A percentile compares a stretch with the other conserved stretches of the same genome.
phyloP scores from a whole-genome alignment of 352 stramenopile genomes.

The Globisporangium emineosum region DNA sequence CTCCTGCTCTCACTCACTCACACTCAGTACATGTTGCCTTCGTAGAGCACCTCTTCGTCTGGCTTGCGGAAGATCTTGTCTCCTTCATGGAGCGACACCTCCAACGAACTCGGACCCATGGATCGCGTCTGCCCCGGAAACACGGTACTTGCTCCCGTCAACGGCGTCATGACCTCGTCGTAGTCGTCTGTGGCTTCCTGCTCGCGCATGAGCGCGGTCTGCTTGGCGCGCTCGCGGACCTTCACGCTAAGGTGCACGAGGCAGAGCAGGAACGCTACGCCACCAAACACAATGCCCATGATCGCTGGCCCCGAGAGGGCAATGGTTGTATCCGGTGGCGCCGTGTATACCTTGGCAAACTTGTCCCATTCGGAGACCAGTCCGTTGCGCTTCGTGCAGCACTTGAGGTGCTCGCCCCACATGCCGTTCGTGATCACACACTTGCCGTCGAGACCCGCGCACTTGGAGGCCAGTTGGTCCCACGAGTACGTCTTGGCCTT shows the following conservation, averaged over 20 bases:
- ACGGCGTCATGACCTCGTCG: slow-evolving; percentile 85
- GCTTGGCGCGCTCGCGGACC: slow-evolving; percentile 67
- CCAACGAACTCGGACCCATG: slow-evolving; percentile 55
- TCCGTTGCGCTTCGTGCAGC: slow-evolving; percentile 56
- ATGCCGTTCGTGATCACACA: slow-evolving; percentile 82
- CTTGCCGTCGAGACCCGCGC: slow-evolving; percentile 61
- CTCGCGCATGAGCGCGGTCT: slow-evolving; percentile 82
- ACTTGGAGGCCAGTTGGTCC: slow-evolving; percentile 78
- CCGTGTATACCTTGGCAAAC: slow-evolving; percentile 63
- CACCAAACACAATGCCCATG: slow-evolving; percentile 72
- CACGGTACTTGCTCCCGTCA: slow-evolving; percentile 26
- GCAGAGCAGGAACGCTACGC: slow-evolving; percentile 66
- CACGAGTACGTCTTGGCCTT: slow-evolving; percentile 78
- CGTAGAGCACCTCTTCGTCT: slow-evolving; percentile 76
- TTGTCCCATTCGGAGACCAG: slow-evolving; percentile 71
- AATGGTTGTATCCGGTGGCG: slow-evolving; percentile 37
- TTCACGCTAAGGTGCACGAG: slow-evolving; percentile 78
- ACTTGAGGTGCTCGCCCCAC: slow-evolving; percentile 79
- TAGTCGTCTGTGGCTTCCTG: slow-evolving; percentile 87
- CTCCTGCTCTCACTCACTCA: not conserved
- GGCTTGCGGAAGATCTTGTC: slow-evolving; percentile 86
- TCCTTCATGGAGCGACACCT: slow-evolving; percentile 83
- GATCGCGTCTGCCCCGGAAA: not conserved
- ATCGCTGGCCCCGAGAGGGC: slow-evolving; percentile 60
- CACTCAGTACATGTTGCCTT: slow-evolving; percentile 82